phyloP scores from a whole-genome alignment of 2,329 filamentous ascomycete genomes.

The Trichoderma endophyticum region DNA sequence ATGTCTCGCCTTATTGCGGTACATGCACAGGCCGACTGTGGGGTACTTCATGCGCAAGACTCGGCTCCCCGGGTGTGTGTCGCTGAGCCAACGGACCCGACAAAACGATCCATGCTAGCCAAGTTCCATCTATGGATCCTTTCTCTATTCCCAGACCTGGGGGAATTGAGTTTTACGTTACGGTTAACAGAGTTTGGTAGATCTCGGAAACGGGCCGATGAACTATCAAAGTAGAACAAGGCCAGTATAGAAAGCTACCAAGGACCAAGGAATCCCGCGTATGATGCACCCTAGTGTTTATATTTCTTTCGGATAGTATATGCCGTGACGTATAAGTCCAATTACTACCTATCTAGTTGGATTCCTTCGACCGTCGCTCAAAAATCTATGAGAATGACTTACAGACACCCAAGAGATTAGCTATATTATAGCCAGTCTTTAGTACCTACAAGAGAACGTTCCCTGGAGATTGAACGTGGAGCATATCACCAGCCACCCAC shows the following conservation, averaged over 20 bases:
- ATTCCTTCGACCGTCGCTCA: not conserved
- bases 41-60: not conserved
- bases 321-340: not conserved
- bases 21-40: not conserved
- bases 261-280: not conserved
- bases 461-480: not conserved
- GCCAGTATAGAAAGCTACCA: not conserved
- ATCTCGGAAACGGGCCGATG: not conserved
- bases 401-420: not conserved
- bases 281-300: not conserved
- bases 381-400: not conserved
- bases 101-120: not conserved
- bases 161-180: not conserved
- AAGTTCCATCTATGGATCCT: not conserved
- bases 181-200: not conserved
- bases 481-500: too few species aligned
- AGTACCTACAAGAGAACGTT: too few species aligned
- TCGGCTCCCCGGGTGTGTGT: not conserved
- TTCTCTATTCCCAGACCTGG: not conserved
- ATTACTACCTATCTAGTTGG: too few species aligned
- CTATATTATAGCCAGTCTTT: too few species aligned
- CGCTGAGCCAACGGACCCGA: too few species aligned
- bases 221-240: not conserved
- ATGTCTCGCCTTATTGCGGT: not conserved
- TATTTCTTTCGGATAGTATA: not conserved